phyloP scores from a whole-genome alignment of 129 eudicot genomes.

The Lactuca sativa region DNA sequence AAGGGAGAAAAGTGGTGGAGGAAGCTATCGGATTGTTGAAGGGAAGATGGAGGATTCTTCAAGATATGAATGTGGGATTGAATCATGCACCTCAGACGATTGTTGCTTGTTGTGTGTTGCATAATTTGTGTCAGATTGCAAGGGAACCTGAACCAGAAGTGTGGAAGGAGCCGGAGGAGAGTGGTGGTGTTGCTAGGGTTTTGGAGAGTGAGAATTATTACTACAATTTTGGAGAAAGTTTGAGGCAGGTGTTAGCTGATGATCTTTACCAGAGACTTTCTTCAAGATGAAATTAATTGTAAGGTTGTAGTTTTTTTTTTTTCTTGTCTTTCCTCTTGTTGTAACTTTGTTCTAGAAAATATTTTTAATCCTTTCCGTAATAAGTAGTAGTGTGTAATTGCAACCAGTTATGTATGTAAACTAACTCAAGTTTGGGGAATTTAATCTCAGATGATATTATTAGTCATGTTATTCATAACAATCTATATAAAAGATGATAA shows the following conservation, averaged over 20 bases:
- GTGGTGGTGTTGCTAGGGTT: conserved; percentile 60
- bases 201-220: conserved; percentile 80
- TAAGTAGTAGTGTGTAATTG: conserved; percentile 23
- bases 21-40: conserved; percentile 89
- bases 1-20: conserved; percentile 68
- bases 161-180: conserved; percentile 91
- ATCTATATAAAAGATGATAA: too few relatives aligned
- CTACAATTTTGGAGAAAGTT: conserved; percentile 74
- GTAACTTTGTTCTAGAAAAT: conserved; percentile 35
- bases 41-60: conserved; percentile 96
- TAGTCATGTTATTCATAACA: too few relatives aligned
- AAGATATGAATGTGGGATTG: conserved; percentile 85
- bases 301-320: neutral
- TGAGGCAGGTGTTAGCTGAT: conserved; percentile 92
- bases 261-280: conserved; percentile 89
- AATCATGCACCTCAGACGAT: conserved; percentile 91
- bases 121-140: conserved; percentile 94
- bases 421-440: conserved; percentile 19
- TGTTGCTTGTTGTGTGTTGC: conserved; percentile 95
- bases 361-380: conserved; percentile 28
- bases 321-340: conserved; percentile 24
- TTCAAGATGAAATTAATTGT: conserved; percentile 57
- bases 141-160: conserved; percentile 97
- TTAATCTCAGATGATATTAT: neutral
- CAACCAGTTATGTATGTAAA: conserved; percentile 12